Conservation (phyloP, 1,284 basidiomycete genomes). For the Thecaphora thlaspeos region DNA sequence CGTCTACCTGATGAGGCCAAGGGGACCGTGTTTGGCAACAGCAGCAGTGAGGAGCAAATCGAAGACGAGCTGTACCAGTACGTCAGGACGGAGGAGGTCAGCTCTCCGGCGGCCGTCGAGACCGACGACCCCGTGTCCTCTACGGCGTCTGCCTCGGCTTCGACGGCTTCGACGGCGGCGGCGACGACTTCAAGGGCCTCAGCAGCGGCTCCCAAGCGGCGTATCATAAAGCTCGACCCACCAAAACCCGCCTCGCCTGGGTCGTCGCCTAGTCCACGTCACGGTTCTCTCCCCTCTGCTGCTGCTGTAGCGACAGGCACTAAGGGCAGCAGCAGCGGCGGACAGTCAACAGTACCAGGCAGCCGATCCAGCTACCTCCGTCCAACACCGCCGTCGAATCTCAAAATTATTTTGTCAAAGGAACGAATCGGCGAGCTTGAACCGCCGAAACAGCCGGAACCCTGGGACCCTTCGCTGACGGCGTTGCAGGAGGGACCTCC, state of each 20-base stretch:
- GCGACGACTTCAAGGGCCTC: neutral
- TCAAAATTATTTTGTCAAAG: conserved; percentile 32
- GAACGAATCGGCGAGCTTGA: conserved; percentile 32
- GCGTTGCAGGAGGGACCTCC: no score
- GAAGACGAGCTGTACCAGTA: conserved; percentile 74
- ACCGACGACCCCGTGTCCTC: neutral
- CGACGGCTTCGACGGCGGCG: neutral
- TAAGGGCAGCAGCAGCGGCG: neutral
- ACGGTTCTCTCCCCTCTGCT: no score
- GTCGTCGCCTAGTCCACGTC: neutral
- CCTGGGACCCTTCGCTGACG: no score
- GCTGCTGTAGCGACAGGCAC: neutral
- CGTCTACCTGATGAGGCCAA: conserved; percentile 62
- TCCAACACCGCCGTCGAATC: conserved; percentile 20
- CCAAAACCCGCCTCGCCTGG: neutral
- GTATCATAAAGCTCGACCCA: conserved; percentile 23
- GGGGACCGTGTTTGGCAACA: conserved; percentile 20
- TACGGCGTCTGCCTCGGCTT: neutral
- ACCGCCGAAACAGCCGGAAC: conserved; percentile 2
- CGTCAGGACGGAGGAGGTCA: conserved; percentile 67
- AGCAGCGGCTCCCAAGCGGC: conserved; percentile 4
- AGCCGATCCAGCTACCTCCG: no score
- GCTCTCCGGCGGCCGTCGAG: conserved; percentile 4
- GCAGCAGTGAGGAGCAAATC: neutral
- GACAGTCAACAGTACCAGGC: conserved; percentile 2